Evolutionary conservation across 1,284 basidiomycete genomes (phyloP), one percentile per base, ranked within the genome.

Genomic region (Hemileia vastatrix): DNA sequence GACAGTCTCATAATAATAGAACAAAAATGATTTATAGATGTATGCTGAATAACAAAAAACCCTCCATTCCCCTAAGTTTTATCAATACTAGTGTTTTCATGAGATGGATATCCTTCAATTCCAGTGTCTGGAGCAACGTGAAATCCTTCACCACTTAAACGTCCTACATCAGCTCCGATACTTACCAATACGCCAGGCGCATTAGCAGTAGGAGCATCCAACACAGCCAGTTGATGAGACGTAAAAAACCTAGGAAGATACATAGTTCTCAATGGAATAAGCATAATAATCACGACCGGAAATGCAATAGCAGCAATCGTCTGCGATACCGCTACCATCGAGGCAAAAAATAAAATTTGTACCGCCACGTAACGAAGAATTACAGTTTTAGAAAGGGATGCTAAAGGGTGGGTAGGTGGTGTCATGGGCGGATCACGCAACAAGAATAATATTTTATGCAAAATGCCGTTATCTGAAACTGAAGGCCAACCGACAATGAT

Each of bases 281-380:
- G 81, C 18, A 90, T 77, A 71, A 89, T 83, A 71, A 96, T 95
- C 66, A 95, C 83, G 45, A 95, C 81, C 0, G 92, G 91, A 75
- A 96, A 96, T 0, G 88, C 90, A 62, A 95, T 90, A 0, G 68
- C 47, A 15, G 50, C 87, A 57, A 89, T 86, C 0, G 91, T 96
- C 75, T 95, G 91, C 0, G 89, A 91, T 68, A 96, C 86, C 0
- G 88, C 88, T 73, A 95, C 90, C 0, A 91, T 93, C 4, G 86
- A 85, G 0, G 86, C 91, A 68, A 96, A 96, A 9, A 87, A 89
- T 4, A 87, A 67, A 57, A 95, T 82, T 76, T 97, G 89, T 36
- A 95, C 81, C 4, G 79, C 77, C 1, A 90, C 78, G 74, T 91
- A 96, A 5, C 90, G 76, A n/a, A 85, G 69, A 59, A 96, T 84